Percentiles rank a stretch among this genome's conserved stretches.
phyloP scores from a whole-genome alignment of 1,284 basidiomycete species.

The Pulveroboletus sp. region DNA sequence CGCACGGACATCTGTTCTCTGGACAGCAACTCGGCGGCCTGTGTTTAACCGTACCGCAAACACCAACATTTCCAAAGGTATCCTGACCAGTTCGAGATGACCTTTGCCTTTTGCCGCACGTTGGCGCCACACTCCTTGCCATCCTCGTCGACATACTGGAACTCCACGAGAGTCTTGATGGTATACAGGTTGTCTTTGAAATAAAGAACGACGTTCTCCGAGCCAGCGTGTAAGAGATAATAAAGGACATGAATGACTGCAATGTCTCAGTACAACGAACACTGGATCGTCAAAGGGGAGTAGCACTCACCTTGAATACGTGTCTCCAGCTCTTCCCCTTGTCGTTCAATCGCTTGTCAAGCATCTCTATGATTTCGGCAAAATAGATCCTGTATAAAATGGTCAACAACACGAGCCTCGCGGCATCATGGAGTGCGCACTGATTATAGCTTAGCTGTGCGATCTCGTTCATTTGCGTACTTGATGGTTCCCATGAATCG shows the following conservation, averaged over 20 bases:
- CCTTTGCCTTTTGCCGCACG: conserved; percentile 98
- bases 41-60: conserved; percentile 74
- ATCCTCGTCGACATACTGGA: conserved; percentile 95
- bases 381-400: conserved; percentile 79
- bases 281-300: neutral
- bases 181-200: conserved; percentile 98
- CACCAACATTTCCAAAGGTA: conserved; percentile 89
- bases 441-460: conserved; percentile 98
- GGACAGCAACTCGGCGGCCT: conserved; percentile 54
- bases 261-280: conserved; percentile 13
- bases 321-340: conserved; percentile 99
- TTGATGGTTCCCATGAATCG: conserved; percentile 98
- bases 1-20: conserved; percentile 56
- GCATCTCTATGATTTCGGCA: conserved; percentile 99
- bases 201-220: conserved; percentile 98
- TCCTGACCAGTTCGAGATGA: conserved; percentile 95
- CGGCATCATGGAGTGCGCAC: conserved; percentile 48
- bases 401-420: neutral
- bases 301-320: conserved; percentile 85
- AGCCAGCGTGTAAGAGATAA: conserved; percentile 95
- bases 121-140: conserved; percentile 98
- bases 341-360: conserved; percentile 98
- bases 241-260: conserved; percentile 96
- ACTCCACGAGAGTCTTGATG: conserved; percentile 99
- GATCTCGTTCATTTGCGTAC: conserved; percentile 99